Evolutionary conservation across 2,329 filamentous ascomycete genomes (phyloP).

Genomic region (Ambrosiella xylebori): DNA sequence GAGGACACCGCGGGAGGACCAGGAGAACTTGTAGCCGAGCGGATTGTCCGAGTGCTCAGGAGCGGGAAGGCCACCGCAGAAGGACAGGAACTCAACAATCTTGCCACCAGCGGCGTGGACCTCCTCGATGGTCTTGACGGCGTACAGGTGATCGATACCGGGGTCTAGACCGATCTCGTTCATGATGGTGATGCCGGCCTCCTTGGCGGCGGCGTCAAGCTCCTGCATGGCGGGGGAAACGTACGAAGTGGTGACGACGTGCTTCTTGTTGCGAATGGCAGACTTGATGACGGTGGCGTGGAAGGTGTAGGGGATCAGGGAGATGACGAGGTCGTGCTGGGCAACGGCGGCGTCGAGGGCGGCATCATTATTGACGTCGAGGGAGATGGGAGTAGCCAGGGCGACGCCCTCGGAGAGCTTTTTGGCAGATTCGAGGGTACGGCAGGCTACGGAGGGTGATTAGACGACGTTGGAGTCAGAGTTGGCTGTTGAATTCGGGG

Average conservation of each 20-base stretch:
- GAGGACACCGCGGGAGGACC: conserved; percentile 66
- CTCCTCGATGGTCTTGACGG: conserved; percentile 71
- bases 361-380: conserved; percentile 62
- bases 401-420: conserved; percentile 55
- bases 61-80: conserved; percentile 64
- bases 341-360: conserved; percentile 68
- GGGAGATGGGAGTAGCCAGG: conserved; percentile 57
- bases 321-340: conserved; percentile 64
- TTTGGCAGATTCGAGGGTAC: conserved; percentile 62
- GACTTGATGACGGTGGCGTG: conserved; percentile 83
- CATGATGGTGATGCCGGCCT: conserved; percentile 89
- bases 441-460: conserved; percentile 44
- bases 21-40: conserved; percentile 75
- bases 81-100: conserved; percentile 64
- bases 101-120: conserved; percentile 81
- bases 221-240: conserved; percentile 85
- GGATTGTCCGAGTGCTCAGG: conserved; percentile 69
- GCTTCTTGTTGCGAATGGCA: conserved; percentile 82
- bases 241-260: conserved; percentile 91
- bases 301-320: conserved; percentile 80
- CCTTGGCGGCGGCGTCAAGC: conserved; percentile 67
- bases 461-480: neutral
- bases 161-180: conserved; percentile 79
- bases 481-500: neutral
- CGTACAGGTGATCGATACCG: conserved; percentile 59